Percentiles rank a stretch among this genome's conserved stretches.
phyloP scores from a whole-genome alignment of 441 rosid species.

The Omphalea diandra region DNA sequence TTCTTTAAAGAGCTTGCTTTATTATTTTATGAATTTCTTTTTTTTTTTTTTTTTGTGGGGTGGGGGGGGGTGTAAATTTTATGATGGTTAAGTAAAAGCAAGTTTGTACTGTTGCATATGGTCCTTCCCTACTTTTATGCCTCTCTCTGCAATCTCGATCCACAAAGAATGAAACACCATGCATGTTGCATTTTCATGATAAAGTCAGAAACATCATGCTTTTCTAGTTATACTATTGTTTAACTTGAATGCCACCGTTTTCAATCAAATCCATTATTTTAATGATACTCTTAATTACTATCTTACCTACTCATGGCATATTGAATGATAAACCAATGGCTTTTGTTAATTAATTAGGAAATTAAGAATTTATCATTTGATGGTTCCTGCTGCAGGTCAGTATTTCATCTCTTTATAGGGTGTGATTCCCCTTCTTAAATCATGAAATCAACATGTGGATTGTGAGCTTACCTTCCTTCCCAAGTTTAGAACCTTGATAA shows the following conservation, averaged over 20 bases:
- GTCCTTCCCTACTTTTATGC: slow-evolving; percentile 2
- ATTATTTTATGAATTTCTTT: too few species aligned
- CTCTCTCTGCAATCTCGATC: neutral
- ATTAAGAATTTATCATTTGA: slow-evolving; percentile 1
- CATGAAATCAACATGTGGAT: slow-evolving; percentile 15
- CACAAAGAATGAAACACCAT: neutral
- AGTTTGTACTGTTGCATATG: neutral
- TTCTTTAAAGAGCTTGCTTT: slow-evolving; percentile 6
- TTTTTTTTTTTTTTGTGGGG: too few species aligned
- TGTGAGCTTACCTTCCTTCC: neutral
- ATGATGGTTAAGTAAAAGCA: too few species aligned
- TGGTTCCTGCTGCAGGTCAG: slow-evolving; percentile 11
- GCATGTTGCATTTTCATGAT: slow-evolving; percentile 2
- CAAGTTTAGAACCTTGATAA: neutral
- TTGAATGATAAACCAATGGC: neutral
- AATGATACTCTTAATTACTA: neutral
- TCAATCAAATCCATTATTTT: slow-evolving; percentile 14
- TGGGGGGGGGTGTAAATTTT: too few species aligned
- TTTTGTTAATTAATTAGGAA: neutral
- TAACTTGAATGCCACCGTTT: neutral
- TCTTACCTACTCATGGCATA: neutral
- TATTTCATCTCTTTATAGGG: neutral
- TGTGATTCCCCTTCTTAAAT: slow-evolving; percentile 15
- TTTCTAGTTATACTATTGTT: neutral
- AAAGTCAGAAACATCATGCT: neutral